Evolutionary conservation across 2,329 filamentous ascomycete species (phyloP), one percentile per base, ranked within the genome.

Genomic region (Aureobasidium sp.): DNA sequence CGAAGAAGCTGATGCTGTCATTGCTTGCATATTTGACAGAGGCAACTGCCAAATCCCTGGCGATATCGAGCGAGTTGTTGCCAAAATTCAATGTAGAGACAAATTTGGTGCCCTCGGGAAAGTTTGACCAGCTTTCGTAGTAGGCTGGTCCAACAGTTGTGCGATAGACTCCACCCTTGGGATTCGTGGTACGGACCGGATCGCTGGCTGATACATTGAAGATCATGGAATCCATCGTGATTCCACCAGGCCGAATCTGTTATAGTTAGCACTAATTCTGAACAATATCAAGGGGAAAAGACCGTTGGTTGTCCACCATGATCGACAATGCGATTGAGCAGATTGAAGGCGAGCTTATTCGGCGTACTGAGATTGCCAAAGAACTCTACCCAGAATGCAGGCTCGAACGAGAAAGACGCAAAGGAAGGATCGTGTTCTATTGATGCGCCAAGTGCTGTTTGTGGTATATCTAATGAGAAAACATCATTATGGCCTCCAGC

Each of bases 151-250:
- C 69, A 5, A 71, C 66, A 7, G 68, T 70, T 3, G 68, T 70
- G 6, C 68, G 64, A 31, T 70, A 71, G 5, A 71, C 66, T 31
- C 69, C 69, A 6, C 69, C 69, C 1, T 62, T 61, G 5, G 62
- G 37, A 52, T 67, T 69, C 2, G 67, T 69, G 3, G 66, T 69
- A 9, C 69, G 64, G 2, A 66, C 64, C 3, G 66, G 66, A 39
- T 69, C 59, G 9, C 66, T 65, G n/a, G 67, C 69, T 1, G 61
- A 39, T 14, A 62, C 39, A 22, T 69, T 57, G 42, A 70, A 71
- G 24, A 70, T 68, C 69, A 71, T 68, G 27, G 63, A 66, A 54
- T 70, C 69, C 69, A 70, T 70, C 0, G 69, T 71, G 44, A 70
- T 70, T 1, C 69, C 69, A 22, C 69, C 69, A 1, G 69, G 69